Conservation (phyloP, 2,329 filamentous ascomycete genomes). For the Aureobasidium sp. region DNA sequence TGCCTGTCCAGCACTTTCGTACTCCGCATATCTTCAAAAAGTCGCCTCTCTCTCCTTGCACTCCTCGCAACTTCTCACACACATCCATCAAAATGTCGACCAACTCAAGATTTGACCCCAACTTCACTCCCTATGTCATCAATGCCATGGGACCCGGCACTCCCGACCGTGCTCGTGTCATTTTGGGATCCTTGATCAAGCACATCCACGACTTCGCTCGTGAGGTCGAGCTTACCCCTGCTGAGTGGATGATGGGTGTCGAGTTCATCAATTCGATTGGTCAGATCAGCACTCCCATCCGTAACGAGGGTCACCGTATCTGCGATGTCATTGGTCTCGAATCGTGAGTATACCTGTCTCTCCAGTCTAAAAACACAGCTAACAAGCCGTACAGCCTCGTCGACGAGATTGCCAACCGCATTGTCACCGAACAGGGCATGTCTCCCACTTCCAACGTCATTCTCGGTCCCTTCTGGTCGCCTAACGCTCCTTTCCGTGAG, state of each 20-base stretch:
- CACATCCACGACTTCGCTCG: conserved; percentile 75
- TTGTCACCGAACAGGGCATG: conserved; percentile 52
- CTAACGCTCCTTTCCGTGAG: conserved; percentile 64
- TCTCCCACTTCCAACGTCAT: conserved; percentile 68
- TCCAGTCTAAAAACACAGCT: neutral
- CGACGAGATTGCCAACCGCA: conserved; percentile 59
- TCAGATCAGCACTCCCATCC: conserved; percentile 58
- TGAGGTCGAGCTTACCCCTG: conserved; percentile 67
- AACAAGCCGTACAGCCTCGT: conserved; percentile 44
- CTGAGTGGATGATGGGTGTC: conserved; percentile 71
- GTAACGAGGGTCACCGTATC: conserved; percentile 68
- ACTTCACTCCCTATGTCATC: conserved; percentile 68
- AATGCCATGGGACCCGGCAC: conserved; percentile 66
- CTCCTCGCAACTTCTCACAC: neutral
- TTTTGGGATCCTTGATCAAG: conserved; percentile 58
- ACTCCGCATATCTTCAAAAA: neutral
- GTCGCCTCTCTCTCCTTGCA: neutral
- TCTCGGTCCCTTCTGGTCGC: conserved; percentile 72
- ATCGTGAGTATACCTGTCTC: conserved; percentile 43
- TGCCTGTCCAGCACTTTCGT: conserved; percentile 4
- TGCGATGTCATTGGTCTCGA: conserved; percentile 70
- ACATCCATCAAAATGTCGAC: conserved; percentile 10
- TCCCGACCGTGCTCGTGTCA: conserved; percentile 55
- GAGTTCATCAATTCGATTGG: conserved; percentile 69
- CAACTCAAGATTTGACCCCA: conserved; percentile 49